phyloP scores from a whole-genome alignment of 2,329 filamentous ascomycete genomes.

The Apiospora marii region DNA sequence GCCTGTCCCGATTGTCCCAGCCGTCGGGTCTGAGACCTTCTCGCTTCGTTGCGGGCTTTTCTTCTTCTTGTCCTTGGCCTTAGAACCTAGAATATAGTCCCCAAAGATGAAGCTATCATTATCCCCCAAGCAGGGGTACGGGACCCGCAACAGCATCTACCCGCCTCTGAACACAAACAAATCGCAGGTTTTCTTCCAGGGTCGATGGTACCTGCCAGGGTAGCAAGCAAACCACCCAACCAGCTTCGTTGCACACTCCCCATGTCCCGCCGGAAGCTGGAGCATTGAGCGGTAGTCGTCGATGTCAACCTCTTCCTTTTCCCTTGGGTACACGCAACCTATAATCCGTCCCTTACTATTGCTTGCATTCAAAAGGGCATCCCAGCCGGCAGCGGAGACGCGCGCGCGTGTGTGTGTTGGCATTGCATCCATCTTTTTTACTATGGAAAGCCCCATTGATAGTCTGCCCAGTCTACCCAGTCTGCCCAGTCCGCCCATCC shows the following conservation, averaged over 20 bases:
- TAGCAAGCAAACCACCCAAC: conserved; percentile 7
- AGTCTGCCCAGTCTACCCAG: conserved; percentile 17
- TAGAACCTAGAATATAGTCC: conserved; percentile 16
- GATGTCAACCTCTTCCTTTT: conserved; percentile 29
- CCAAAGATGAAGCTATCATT: conserved; percentile 17
- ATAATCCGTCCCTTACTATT: conserved; percentile 7
- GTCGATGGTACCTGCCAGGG: background rate
- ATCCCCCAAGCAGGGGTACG: background rate
- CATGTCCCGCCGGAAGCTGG: conserved; percentile 22
- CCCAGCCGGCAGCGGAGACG: conserved; percentile 37
- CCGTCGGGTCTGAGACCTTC: conserved; percentile 15
- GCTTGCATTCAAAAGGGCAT: conserved; percentile 13
- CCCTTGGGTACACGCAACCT: conserved; percentile 15
- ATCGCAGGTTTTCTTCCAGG: conserved; percentile 15
- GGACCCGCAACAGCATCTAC: conserved; percentile 19
- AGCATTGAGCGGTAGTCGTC: conserved; percentile 6
- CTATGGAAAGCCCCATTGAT: conserved; percentile 27
- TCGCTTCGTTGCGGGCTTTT: conserved; percentile 12
- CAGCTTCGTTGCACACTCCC: conserved; percentile 14
- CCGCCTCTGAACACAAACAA: conserved; percentile 1
- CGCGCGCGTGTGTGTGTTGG: conserved; percentile 45
- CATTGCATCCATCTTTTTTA: conserved; percentile 52
- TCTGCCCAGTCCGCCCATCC: conserved; percentile 11
- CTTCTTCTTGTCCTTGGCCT: background rate
- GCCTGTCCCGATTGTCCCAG: conserved; percentile 28